Base-by-base conservation (phyloP, 1,284 basidiomycete species). In the Pascua guehoae region DNA sequence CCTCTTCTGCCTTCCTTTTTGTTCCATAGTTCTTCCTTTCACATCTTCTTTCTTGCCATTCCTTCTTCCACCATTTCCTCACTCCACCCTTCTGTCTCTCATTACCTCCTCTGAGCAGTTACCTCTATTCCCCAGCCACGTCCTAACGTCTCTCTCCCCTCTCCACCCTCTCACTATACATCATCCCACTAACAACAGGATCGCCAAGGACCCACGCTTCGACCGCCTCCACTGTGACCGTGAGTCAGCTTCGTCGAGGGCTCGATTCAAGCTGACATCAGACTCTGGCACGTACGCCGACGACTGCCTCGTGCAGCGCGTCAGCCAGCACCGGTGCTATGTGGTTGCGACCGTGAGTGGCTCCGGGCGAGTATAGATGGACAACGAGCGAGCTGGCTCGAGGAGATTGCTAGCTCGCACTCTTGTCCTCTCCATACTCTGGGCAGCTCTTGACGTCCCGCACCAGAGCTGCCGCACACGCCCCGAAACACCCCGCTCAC, bases 281-380 rank as follows among this genome's bases (percentile, higher is more conserved):
- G 75, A 99, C 75, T 83, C 85, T 14, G 96, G 96, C 14, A 97
- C 93, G 12, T 98, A 99, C 72, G 96, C 96, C 17, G 96, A 99
- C 74, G 96, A 99, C 80, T 98, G 96, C 75, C 84, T 99, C 37
- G 88, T 99, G 16, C 89, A 98, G 71, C 86, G 96, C 40, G 91
- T 98, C 15, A 91, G 88, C 4, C 86, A 91, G 18, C 92, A 95
- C 80, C 90, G 93, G 74, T 98, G 95, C 78, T 98, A 91, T 76
- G 88, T 98, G 67, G 94, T 99, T 36, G 96, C 96, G 15, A 98
- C 96, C 17, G 76, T 78, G 47, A 63, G 76, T 73, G 17, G 24
- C 7, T 32, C n/a, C 24, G 24, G 24, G 11, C 5, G 40, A 39
- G 16, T 4, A 16, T 32, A 10, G 32, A 7, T 7, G 24, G 24